phyloP scores from a whole-genome alignment of 306 rosid species.

The Gastrolobium villosum region DNA sequence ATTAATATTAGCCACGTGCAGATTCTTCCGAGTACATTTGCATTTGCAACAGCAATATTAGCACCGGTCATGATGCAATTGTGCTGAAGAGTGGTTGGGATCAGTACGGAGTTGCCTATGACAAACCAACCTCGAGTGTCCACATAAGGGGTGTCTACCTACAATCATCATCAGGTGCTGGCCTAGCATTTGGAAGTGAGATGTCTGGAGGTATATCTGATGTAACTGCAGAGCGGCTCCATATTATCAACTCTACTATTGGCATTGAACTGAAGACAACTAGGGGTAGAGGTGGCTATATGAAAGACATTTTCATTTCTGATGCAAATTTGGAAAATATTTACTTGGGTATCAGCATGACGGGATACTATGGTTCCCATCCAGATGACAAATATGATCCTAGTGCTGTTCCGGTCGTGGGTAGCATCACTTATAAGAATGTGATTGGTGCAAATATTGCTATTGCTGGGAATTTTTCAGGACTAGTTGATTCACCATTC shows the following conservation, averaged over 20 bases:
- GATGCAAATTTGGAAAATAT: conserved; percentile 53
- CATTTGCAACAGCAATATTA: conserved; percentile 70
- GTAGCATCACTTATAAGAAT: conserved; percentile 55
- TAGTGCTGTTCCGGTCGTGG: conserved; percentile 58
- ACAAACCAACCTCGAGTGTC: conserved; percentile 59
- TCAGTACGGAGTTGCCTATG: conserved; percentile 66
- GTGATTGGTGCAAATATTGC: conserved; percentile 57
- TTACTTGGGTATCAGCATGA: conserved; percentile 53
- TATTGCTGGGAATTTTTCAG: conserved; percentile 67
- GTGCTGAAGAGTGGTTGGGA: conserved; percentile 85
- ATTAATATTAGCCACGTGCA: conserved; percentile 43
- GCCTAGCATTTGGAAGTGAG: conserved; percentile 70
- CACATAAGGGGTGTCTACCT: conserved; percentile 59
- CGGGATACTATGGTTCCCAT: conserved; percentile 63
- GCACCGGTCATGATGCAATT: conserved; percentile 68
- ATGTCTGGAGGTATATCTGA: conserved; percentile 78
- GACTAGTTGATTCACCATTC: conserved; percentile 58
- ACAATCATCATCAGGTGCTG: conserved; percentile 63
- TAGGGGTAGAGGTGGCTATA: conserved; percentile 73
- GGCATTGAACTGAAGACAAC: conserved; percentile 69
- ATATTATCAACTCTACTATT: conserved; percentile 50
- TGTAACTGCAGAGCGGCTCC: conserved; percentile 54
- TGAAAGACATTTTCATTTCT: conserved; percentile 55
- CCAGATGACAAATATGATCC: conserved; percentile 73
- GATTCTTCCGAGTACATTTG: conserved; percentile 71